Evolutionary conservation across 176 grass and related monocot species (phyloP).

Genomic region (Oryza australiensis): DNA sequence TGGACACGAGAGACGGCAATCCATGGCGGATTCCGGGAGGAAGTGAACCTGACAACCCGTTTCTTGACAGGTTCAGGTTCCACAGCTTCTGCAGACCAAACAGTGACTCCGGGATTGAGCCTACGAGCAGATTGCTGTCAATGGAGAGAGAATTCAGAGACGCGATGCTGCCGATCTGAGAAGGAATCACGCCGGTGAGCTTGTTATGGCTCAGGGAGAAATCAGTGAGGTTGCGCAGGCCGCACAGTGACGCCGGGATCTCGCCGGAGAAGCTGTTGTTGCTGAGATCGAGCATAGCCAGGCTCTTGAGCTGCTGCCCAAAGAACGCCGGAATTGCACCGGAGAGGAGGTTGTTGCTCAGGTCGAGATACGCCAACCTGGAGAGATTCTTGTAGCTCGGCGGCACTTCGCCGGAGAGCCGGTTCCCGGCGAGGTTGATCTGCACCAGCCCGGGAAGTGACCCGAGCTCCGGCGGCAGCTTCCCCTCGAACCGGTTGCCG

Average conservation of each 20-base stretch:
- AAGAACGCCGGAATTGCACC: constrained; percentile 57
- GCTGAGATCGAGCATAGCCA: constrained; percentile 67
- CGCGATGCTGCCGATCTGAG: constrained; percentile 48
- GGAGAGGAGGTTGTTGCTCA: constrained; percentile 56
- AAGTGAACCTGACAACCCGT: constrained; percentile 46
- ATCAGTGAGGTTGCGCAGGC: constrained; percentile 41
- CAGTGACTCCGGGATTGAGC: constrained; percentile 59
- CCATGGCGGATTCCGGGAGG: constrained; percentile 42
- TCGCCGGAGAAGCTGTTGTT: constrained; percentile 71
- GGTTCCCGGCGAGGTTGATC: constrained; percentile 73
- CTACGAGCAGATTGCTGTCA: constrained; percentile 48
- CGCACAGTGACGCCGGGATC: constrained; percentile 58
- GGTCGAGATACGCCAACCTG: constrained; percentile 56
- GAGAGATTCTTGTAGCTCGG: constrained; percentile 46
- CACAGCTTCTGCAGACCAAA: constrained; percentile 60
- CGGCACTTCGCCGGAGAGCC: constrained; percentile 51
- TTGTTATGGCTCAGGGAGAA: constrained; percentile 63
- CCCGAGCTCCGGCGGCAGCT: constrained; percentile 55
- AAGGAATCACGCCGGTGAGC: constrained; percentile 52
- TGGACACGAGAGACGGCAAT: constrained; percentile 48
- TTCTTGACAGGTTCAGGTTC: constrained; percentile 69
- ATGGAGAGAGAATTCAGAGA: constrained; percentile 63
- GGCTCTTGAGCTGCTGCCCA: constrained; percentile 50
- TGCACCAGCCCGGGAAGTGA: constrained; percentile 48
- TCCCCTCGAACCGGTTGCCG: constrained; percentile 58